A percentile compares a stretch with the other conserved stretches of the same genome.
Evolutionary conservation across 208 protist species (phyloP).

Genomic region (Crithidia expoeki): DNA sequence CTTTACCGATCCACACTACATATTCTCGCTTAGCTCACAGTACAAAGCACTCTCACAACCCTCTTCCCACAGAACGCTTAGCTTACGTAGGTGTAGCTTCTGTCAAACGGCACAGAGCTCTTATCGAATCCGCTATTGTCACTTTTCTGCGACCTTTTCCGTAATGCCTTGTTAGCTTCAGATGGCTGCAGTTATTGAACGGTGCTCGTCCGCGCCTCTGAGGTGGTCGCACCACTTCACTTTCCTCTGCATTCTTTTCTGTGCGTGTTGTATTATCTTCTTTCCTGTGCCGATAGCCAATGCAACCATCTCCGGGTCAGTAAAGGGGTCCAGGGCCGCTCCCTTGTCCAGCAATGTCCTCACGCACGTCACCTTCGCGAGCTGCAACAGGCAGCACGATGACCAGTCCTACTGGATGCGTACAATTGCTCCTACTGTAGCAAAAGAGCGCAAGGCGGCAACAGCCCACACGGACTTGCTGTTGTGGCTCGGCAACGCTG

Average conservation of each 20-base stretch:
- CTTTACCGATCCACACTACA: no score
- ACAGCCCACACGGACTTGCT: slow-evolving; percentile 54
- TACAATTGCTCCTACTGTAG: slow-evolving; percentile 29
- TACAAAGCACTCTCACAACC: no score
- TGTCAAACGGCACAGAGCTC: no score
- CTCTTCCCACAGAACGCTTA: no score
- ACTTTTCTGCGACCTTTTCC: no score
- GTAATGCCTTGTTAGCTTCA: no score
- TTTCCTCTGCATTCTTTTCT: background rate
- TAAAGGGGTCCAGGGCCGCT: background rate
- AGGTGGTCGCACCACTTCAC: no score
- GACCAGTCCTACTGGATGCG: slow-evolving; percentile 71
- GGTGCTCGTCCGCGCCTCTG: no score
- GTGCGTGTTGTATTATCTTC: background rate
- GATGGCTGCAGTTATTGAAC: no score
- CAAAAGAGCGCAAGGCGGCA: background rate
- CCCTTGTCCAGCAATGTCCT: slow-evolving; percentile 17
- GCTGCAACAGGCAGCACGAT: slow-evolving; percentile 62
- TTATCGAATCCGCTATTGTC: no score
- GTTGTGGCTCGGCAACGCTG: slow-evolving; percentile 76
- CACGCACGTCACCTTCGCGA: slow-evolving; percentile 65
- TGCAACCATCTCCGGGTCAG: background rate
- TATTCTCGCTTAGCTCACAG: no score
- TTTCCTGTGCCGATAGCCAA: background rate
- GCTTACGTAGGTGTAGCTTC: no score